These are phyloP conservation scores for Cyberlindnera petersonii DNA, from an alignment of 805 yeast genomes.

Conservation along the genomic window DNA sequence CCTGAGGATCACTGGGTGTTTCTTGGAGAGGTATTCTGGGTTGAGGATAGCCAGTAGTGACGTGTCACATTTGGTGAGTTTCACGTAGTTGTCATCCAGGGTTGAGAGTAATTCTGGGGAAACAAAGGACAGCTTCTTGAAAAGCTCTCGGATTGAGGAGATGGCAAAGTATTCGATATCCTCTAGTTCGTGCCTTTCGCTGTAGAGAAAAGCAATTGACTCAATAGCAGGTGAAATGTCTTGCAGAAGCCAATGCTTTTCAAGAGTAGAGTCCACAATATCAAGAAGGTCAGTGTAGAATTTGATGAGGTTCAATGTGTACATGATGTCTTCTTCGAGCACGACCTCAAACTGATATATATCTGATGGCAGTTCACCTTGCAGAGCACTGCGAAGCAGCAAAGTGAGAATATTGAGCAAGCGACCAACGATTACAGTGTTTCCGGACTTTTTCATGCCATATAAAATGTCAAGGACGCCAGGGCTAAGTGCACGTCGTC, in stretches of 20 bases:
- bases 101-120: constrained; percentile 7
- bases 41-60: constrained; percentile 15
- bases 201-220: constrained; percentile 14
- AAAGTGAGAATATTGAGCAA: constrained; percentile 13
- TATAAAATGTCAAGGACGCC: constrained; percentile 8
- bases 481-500: constrained; percentile 20
- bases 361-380: constrained; percentile 15
- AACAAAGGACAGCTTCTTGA: constrained; percentile 17
- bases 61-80: constrained; percentile 5
- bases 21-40: constrained; percentile 16
- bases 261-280: constrained; percentile 9
- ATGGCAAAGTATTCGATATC: constrained; percentile 19
- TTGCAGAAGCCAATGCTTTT: constrained; percentile 21
- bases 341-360: constrained; percentile 14
- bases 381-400: constrained; percentile 14
- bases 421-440: constrained; percentile 12
- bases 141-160: constrained; percentile 15
- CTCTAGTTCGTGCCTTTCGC: constrained; percentile 6
- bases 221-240: constrained; percentile 13
- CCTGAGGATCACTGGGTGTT: constrained; percentile 14
- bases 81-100: constrained; percentile 15
- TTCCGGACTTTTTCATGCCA: constrained; percentile 9
- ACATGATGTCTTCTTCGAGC: constrained; percentile 16
- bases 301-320: constrained; percentile 15
- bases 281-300: constrained; percentile 19